These are phyloP conservation scores for Ceratobasidium sp. DNA, from an alignment of 1,284 basidiomycete species.

Conservation along the genomic window DNA sequence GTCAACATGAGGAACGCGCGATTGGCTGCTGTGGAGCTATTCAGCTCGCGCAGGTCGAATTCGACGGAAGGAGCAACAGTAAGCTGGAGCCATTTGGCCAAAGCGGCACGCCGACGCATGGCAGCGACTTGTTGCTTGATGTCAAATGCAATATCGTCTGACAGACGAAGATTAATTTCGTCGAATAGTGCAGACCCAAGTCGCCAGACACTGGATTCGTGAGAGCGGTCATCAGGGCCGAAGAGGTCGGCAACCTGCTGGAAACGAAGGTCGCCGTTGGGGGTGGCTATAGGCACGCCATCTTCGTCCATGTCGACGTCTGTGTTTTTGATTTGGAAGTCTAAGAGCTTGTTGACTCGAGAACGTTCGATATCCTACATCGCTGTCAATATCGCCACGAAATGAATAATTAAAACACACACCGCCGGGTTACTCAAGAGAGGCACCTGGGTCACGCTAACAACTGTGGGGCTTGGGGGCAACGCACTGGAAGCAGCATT, in stretches of 20 bases:
- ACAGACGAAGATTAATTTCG: constrained; percentile 73
- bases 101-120: constrained; percentile 81
- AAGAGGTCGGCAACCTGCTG: constrained; percentile 81
- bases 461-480: constrained; percentile 47
- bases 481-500: constrained; percentile 44
- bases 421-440: constrained; percentile 49
- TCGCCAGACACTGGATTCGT: constrained; percentile 84
- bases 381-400: constrained; percentile 22
- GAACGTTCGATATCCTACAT: constrained; percentile 44
- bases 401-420: constrained; percentile 49
- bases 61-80: constrained; percentile 81
- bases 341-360: constrained; percentile 61
- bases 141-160: constrained; percentile 65
- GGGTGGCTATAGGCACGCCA: constrained; percentile 68
- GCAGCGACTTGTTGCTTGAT: constrained; percentile 68
- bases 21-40: constrained; percentile 59
- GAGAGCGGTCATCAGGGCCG: constrained; percentile 75
- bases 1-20: constrained; percentile 77
- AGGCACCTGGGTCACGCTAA: constrained; percentile 50
- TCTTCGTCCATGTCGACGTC: constrained; percentile 69
- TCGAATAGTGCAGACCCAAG: constrained; percentile 95
- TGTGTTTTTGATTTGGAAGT: constrained; percentile 82
- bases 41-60: constrained; percentile 69
- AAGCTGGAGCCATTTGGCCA: constrained; percentile 88
- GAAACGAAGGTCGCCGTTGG: constrained; percentile 74